phyloP scores from a whole-genome alignment of 2,329 filamentous ascomycete species.

The Aotearoamyces nothofagi region DNA sequence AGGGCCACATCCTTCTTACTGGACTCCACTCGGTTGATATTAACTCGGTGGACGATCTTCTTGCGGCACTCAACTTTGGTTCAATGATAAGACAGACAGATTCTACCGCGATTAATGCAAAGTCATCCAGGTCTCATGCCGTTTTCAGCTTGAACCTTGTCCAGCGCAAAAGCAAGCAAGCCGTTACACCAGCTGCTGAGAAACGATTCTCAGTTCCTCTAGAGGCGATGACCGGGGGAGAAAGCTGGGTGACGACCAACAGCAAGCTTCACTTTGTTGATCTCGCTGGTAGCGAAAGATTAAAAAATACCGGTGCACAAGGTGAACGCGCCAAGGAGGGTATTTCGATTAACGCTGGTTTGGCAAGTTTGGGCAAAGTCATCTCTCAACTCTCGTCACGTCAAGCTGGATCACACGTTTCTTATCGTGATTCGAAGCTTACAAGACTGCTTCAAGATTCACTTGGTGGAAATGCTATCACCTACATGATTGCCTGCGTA shows the following conservation, averaged over 20 bases:
- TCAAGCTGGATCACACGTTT: constrained; percentile 77
- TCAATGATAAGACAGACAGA: constrained; percentile 93
- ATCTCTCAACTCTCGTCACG: constrained; percentile 94
- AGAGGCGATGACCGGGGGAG: constrained; percentile 59
- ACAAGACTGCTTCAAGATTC: constrained; percentile 93
- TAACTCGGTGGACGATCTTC: constrained; percentile 80
- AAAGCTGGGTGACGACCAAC: constrained; percentile 69
- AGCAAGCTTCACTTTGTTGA: constrained; percentile 99
- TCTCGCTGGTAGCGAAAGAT: constrained; percentile 84
- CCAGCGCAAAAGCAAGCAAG: constrained; percentile 56
- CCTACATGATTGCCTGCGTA: constrained; percentile 98
- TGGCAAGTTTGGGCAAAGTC: constrained; percentile 91
- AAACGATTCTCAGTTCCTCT: constrained; percentile 80
- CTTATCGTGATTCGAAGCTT: constrained; percentile 94
- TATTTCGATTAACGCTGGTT: constrained; percentile 93
- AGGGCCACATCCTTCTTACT: constrained; percentile 87
- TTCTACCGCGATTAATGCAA: constrained; percentile 91
- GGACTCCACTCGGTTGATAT: constrained; percentile 79
- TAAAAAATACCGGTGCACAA: constrained; percentile 94
- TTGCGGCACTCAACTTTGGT: constrained; percentile 80
- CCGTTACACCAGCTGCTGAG: constrained; percentile 41
- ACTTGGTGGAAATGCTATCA: constrained; percentile 89
- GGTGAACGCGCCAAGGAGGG: constrained; percentile 90
- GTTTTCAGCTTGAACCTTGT: constrained; percentile 93
- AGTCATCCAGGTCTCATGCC: constrained; percentile 93